Percentiles rank a stretch among this genome's conserved stretches.
Evolutionary conservation across 352 stramenopile genomes (phyloP).

Genomic region (Aphanomyces euteiches): DNA sequence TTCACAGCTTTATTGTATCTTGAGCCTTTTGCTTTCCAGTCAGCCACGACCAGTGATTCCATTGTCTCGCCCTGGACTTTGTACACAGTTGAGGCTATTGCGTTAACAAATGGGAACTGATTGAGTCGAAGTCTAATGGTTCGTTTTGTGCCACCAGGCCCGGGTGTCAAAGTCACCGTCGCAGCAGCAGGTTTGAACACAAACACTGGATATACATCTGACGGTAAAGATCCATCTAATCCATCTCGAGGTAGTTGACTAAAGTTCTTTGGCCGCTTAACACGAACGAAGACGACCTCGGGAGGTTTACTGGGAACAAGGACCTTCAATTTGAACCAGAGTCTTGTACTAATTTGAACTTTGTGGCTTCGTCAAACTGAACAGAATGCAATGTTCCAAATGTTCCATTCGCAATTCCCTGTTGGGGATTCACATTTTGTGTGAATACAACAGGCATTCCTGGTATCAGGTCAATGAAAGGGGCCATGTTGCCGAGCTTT

Average conservation of each 20-base stretch:
- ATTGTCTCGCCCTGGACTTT: constrained; percentile 7
- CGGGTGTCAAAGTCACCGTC: background rate
- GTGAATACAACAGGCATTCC: no score
- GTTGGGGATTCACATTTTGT: no score
- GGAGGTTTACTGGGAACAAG: background rate
- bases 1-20: background rate
- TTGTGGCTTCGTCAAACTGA: constrained; percentile 4
- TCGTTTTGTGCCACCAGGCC: background rate
- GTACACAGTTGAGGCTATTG: constrained; percentile 4
- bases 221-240: background rate
- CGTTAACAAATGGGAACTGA: constrained; percentile 9
- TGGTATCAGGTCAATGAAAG: no score
- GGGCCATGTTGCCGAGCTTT: no score
- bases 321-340: background rate
- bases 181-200: background rate
- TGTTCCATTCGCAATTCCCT: no score
- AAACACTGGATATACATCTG: background rate
- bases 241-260: background rate
- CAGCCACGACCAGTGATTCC: constrained; percentile 2
- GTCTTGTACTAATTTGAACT: background rate
- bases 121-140: background rate
- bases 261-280: background rate
- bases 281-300: background rate
- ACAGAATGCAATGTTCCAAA: no score
- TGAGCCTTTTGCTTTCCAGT: constrained; percentile 2